Evolutionary conservation across 257 asterid species (phyloP), one percentile per base, ranked within the genome.

Genomic region (Parsonsia alboflavescens): DNA sequence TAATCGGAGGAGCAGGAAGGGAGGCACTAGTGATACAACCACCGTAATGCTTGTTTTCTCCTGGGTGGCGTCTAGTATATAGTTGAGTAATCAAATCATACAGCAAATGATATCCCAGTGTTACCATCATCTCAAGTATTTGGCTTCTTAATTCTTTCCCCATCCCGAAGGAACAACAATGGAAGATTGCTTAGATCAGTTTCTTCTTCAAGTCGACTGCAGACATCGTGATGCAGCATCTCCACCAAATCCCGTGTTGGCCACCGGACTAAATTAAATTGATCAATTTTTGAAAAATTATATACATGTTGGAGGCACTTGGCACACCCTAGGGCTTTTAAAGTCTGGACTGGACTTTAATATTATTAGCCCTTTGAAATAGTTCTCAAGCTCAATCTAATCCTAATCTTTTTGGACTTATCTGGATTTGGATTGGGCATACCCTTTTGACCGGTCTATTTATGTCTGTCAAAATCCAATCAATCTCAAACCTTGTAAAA

Each of bases 231-330:
- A 28, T 68, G 76, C 71, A 90, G 80, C 91, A 90, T 87, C 74
- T 90, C 89, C 78, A 81, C 73, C 77, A 90, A 87, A 24, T 87
- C 96, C 95, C n/a, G n/a, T 90, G 83, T 50, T 48, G 30, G 30
- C 53, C 59, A 24, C 5, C 56, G 21, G 66, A 78, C 11, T 45
- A 70, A 10, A 33, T n/a, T n/a, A n/a, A n/a, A n/a, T n/a, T n/a
- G n/a, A n/a, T n/a, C n/a, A n/a, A n/a, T n/a, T n/a, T n/a, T n/a
- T n/a, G n/a, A n/a, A n/a, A n/a, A n/a, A n/a, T n/a, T n/a, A n/a
- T n/a, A n/a, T n/a, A n/a, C n/a, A n/a, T n/a, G n/a, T n/a, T n/a
- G n/a, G n/a, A n/a, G n/a, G n/a, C n/a, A n/a, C n/a, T n/a, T n/a
- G n/a, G n/a, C n/a, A n/a, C n/a, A n/a, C n/a, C n/a, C n/a, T n/a